Evolutionary conservation across 768 basidiomycete species (phyloP), one percentile per base, ranked within the genome.

Genomic region (Podaxis sp.): DNA sequence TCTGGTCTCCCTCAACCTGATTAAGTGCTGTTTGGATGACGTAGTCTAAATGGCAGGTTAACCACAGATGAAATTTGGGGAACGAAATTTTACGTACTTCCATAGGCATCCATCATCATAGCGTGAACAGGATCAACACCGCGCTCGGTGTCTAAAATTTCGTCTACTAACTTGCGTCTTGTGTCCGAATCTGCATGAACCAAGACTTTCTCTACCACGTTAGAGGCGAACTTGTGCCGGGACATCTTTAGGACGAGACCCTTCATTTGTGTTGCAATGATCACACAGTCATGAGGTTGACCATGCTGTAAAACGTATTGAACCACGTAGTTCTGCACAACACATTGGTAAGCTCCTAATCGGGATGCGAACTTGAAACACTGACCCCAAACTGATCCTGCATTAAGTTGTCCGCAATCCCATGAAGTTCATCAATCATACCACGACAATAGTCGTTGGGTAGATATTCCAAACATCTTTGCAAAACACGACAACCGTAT

Each of bases 401-500:
- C 82, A 95, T 94, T 44, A 98, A 76, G 55, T 81, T 81, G 61
- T 82, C 74, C 35, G 88, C 83, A 67, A 85, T 84, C 27, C 81
- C 79, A 68, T 91, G 89, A 56, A 98, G 74, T 70, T 97, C 95
- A 51, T 94, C 90, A 67, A 97, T 77, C 35, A 98, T 76, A 0
- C 84, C 79, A 55, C 87, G 82, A 0, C 84, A 87, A 48, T 86
- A 82, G 9, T 82, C 81, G 25, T 85, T 81, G 0, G 90, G 84
- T 25, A 96, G 77, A 70, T 93, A 85, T 71, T 96, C 93, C 55
- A 98, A 85, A 70, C 92, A 94, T 59, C 94, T 83, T 72, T 98
- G 96, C 35, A 98, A 81, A 23, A 98, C 96, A 10, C 96, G 88
- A 69, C 96, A 98, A 1, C 95, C 95, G 66, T 93, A 97, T 0